Evolutionary conservation across 352 stramenopile species (phyloP).

Genomic region (Pythium insidiosum): DNA sequence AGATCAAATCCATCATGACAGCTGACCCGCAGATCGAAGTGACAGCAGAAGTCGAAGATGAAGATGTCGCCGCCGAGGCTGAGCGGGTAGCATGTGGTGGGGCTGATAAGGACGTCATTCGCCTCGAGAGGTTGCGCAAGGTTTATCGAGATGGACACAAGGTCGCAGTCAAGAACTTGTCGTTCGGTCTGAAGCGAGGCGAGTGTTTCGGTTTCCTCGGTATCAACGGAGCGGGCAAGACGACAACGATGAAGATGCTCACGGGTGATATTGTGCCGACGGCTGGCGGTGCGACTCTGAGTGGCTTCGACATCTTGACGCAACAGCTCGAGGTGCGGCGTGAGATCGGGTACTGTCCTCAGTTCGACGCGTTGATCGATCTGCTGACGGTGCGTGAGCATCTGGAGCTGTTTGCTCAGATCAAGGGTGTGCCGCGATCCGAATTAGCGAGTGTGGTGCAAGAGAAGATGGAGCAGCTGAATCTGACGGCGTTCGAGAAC

Average conservation of each 20-base stretch:
- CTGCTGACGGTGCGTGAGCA: constrained; percentile 72
- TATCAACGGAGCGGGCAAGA: constrained; percentile 33
- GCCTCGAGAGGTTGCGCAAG: constrained; percentile 22
- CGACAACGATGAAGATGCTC: constrained; percentile 40
- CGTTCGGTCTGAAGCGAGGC: constrained; percentile 43
- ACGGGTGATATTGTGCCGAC: constrained; percentile 42
- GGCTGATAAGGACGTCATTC: constrained; percentile 8
- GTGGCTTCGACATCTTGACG: constrained; percentile 18
- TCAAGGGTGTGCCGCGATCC: constrained; percentile 53
- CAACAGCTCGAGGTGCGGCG: constrained; percentile 18
- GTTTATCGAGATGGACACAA: constrained; percentile 43
- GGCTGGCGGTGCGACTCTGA: constrained; percentile 11
- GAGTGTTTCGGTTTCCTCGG: constrained; percentile 85
- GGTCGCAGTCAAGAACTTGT: constrained; percentile 51
- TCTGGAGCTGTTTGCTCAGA: constrained; percentile 67
- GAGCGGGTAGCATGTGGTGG: constrained; percentile 7
- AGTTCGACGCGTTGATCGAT: constrained; percentile 46
- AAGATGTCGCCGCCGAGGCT: constrained; percentile 15
- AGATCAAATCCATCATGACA: constrained; percentile 11
- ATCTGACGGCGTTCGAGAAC: constrained; percentile 56
- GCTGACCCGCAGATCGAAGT: constrained; percentile 5
- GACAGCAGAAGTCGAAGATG: constrained; percentile 5
- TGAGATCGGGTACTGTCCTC: constrained; percentile 76
- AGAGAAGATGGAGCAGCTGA: constrained; percentile 69
- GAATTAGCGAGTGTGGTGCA: constrained; percentile 41